Evolutionary conservation across 2,329 filamentous ascomycete genomes (phyloP), one percentile per base, ranked within the genome.

Genomic region (Pestalotiopsis sp.): DNA sequence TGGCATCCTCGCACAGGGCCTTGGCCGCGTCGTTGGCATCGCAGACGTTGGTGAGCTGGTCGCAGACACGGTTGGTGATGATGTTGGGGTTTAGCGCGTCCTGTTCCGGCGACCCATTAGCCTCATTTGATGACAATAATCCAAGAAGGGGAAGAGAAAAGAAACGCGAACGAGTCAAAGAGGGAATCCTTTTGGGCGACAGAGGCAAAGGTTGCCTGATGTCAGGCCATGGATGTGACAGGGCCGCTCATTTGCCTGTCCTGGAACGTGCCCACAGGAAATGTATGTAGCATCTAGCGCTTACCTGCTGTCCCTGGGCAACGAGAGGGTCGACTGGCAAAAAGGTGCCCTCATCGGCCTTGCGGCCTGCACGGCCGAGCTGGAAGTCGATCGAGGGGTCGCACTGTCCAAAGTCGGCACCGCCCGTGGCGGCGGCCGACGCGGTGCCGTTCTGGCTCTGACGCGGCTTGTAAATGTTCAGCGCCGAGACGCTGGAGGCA

Each of bases 11-110:
- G 75, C 86, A 89, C 2, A 81, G 78, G 17, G 81, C 75, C 65
- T 84, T 82, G 41, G 87, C 88, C 1, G 86, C 87, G 14, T 80
- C 82, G 76, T 88, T 89, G 64, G 87, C 87, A n/a, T 80, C 79
- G 78, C 88, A 90, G 27, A 87, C 85, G 76, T 89, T 90, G 70
- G 81, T 85, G 68, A 90, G 81, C 77, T 89, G 86, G 79, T 90
- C 86, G 80, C 86, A 89, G 72, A 90, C 85, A 20, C 86, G 83
- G 80, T 88, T 89, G 74, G 86, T 89, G 81, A 90, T 90, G 80
- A 90, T 90, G 80, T 86, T 87, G 49, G 87, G 88, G 83, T 90
- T 90, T 13, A 89, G 79, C 45, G 87, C 87, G 70, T 90, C 87
- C 70, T 62, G 20, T 52, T 52, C 9, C 20, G 45, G 20, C 45